These are phyloP conservation scores for Schizothecium vesticola DNA, from an alignment of 495 filamentous ascomycete species.

Conservation along the genomic window DNA sequence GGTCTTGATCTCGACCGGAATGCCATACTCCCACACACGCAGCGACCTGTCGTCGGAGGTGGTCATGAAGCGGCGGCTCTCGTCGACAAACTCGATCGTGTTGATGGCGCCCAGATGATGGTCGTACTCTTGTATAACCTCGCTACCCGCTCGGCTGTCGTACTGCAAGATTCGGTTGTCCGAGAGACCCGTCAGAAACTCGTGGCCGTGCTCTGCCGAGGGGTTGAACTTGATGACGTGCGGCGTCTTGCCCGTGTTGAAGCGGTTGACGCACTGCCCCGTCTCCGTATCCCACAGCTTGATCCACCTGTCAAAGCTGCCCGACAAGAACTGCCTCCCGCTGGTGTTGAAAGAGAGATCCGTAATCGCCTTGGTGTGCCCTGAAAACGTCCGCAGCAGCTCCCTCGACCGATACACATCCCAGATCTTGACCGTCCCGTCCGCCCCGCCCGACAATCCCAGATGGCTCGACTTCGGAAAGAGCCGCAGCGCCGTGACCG, in stretches of 20 bases:
- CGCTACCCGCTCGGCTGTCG: conserved; percentile 70
- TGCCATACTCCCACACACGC: conserved; percentile 95
- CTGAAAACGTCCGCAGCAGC: conserved; percentile 80
- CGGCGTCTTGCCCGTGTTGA: conserved; percentile 87
- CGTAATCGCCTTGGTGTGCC: conserved; percentile 84
- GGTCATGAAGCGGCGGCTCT: conserved; percentile 92
- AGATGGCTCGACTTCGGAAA: conserved; percentile 84
- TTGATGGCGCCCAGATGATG: conserved; percentile 97
- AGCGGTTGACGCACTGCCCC: conserved; percentile 76
- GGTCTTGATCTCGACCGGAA: conserved; percentile 64
- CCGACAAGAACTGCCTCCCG: conserved; percentile 86
- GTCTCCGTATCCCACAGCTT: conserved; percentile 99
- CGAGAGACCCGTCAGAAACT: conserved; percentile 93
- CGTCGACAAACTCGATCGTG: conserved; percentile 93
- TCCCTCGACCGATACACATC: conserved; percentile 87
- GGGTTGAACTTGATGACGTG: conserved; percentile 95
- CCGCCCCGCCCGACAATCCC: conserved; percentile 77
- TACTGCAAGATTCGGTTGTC: conserved; percentile 99
- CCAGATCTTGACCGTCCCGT: conserved; percentile 89
- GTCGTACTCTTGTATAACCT: conserved; percentile 94
- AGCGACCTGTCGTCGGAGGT: conserved; percentile 95
- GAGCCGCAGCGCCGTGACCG: conserved; percentile 82
- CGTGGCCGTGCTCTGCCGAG: conserved; percentile 62
- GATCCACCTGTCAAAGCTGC: conserved; percentile 87
- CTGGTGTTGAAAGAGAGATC: conserved; percentile 80